These are phyloP conservation scores for Microsporum audouinii DNA, from an alignment of 2,329 filamentous ascomycete species.

Conservation along the genomic window DNA sequence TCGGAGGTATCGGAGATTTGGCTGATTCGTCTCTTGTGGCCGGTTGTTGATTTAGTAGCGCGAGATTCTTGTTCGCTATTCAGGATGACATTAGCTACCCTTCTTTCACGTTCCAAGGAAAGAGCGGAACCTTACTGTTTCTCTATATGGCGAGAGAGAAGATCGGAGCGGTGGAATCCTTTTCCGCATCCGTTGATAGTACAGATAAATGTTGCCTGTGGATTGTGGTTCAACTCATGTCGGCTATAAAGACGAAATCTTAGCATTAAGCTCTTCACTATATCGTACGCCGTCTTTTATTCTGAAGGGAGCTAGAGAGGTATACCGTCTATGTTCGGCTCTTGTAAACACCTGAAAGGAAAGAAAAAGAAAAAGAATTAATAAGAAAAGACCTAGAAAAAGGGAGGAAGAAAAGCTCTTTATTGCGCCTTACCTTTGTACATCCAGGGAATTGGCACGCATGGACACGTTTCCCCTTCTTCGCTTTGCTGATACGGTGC, in stretches of 20 bases:
- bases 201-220: conserved; percentile 36
- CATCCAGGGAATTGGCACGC: conserved; percentile 38
- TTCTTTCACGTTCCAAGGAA: not conserved
- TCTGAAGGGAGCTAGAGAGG: not conserved
- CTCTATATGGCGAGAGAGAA: conserved; percentile 39
- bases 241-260: conserved; percentile 23
- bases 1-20: conserved; percentile 7
- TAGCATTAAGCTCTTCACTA: not conserved
- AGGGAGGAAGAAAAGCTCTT: conserved; percentile 4
- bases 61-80: conserved; percentile 5
- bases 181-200: conserved; percentile 35
- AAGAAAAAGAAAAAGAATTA: conserved; percentile 2
- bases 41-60: conserved; percentile 2
- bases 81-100: not conserved
- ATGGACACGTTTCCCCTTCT: conserved; percentile 42
- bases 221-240: conserved; percentile 42
- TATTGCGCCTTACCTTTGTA: conserved; percentile 31
- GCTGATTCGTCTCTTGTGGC: conserved; percentile 10
- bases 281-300: not conserved
- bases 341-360: conserved; percentile 37
- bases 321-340: conserved; percentile 37
- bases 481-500: conserved; percentile 41
- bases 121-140: conserved; percentile 33
- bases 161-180: conserved; percentile 38
- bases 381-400: not conserved